phyloP scores from a whole-genome alignment of 192 early-diverging fungal species.

The Podila epicladia region DNA sequence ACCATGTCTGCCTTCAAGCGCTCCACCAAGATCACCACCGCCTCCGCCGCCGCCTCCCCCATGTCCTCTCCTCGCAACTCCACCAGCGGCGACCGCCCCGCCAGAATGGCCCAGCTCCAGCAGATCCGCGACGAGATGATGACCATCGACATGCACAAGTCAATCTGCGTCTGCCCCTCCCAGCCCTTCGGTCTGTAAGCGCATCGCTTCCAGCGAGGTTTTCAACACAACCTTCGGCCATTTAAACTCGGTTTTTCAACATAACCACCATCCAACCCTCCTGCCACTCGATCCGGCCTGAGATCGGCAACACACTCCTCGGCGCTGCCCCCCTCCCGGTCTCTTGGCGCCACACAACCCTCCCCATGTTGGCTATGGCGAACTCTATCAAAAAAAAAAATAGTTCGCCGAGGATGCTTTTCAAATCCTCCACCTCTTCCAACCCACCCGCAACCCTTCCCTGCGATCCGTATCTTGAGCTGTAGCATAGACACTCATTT shows the following conservation, averaged over 20 bases:
- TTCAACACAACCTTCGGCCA: not conserved
- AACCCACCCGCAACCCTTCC: no score
- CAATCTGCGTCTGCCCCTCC: slow-evolving; percentile 22
- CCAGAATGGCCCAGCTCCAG: slow-evolving; percentile 2
- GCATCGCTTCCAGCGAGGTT: not conserved
- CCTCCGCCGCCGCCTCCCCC: not conserved
- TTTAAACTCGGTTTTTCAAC: slow-evolving; percentile 1
- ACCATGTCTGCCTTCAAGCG: slow-evolving; percentile 25
- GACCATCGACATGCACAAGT: slow-evolving; percentile 23
- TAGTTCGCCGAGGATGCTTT: no score
- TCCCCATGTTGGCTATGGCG: no score
- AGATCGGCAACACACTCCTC: no score
- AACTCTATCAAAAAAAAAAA: no score
- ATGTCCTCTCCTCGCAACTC: slow-evolving; percentile 23
- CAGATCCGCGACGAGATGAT: slow-evolving; percentile 39
- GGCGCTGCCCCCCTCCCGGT: no score
- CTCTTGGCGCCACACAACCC: no score
- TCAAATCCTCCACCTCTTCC: no score
- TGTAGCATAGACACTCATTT: no score
- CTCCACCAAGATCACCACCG: slow-evolving; percentile 18
- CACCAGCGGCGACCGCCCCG: not conserved
- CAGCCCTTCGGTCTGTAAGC: slow-evolving; percentile 36
- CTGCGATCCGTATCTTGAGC: no score
- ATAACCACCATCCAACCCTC: slow-evolving; percentile 7
- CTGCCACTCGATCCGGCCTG: not conserved